Conservation (phyloP, 345 rosid genomes). For the Camelina neglecta region DNA sequence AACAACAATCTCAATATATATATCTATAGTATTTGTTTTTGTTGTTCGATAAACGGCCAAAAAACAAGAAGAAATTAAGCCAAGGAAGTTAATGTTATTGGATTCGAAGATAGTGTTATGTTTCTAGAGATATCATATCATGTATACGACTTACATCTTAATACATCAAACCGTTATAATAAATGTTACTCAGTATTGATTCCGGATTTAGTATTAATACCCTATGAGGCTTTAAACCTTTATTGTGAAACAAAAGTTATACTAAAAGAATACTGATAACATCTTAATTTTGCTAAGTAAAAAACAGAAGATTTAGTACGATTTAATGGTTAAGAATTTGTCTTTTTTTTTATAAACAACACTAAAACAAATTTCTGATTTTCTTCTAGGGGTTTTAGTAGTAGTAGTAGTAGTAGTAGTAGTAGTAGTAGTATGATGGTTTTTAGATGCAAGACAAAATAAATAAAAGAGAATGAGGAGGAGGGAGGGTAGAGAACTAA, state of each 20-base stretch:
- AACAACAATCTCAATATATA: neutral
- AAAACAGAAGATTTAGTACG: neutral
- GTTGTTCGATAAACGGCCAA: neutral
- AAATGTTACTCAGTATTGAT: neutral
- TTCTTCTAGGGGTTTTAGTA: neutral
- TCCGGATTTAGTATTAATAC: neutral
- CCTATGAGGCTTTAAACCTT: no score
- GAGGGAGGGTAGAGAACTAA: neutral
- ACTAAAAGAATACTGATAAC: neutral
- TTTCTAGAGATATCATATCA: neutral
- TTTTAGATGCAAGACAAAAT: neutral
- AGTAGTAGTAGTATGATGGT: neutral
- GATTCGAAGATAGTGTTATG: neutral
- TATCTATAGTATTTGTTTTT: neutral
- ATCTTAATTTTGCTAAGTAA: neutral
- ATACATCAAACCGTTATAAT: neutral
- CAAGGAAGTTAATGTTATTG: conserved; percentile 11
- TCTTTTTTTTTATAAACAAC: neutral
- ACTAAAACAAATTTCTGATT: neutral
- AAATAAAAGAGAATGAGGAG: neutral
- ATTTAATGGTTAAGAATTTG: no score
- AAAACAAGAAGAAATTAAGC: neutral
- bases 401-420: neutral
- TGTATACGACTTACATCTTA: neutral
- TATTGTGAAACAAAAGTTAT: neutral